A percentile compares a stretch with the other conserved stretches of the same genome.
Conservation (phyloP, 208 protist genomes). For the Vickermania spadyakhi region DNA sequence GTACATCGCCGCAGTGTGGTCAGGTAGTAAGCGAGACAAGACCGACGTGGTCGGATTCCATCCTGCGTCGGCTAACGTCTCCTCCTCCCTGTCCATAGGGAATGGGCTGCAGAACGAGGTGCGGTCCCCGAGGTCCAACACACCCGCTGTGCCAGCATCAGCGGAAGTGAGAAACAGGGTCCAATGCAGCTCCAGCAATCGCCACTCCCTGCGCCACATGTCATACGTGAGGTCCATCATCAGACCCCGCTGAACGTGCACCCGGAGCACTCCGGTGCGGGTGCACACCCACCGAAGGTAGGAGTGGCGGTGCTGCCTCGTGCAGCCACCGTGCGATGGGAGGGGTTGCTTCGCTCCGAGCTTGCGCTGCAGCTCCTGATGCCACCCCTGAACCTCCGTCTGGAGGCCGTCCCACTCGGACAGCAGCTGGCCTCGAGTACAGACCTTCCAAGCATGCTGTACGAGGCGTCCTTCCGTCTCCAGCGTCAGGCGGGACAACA, state of each 20-base stretch:
- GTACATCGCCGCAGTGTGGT: constrained; percentile 31
- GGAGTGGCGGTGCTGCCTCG: neutral
- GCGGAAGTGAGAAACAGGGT: constrained; percentile 14
- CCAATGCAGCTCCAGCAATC: constrained; percentile 41
- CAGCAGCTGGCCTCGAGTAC: constrained; percentile 50
- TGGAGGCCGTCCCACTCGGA: constrained; percentile 33
- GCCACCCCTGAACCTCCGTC: constrained; percentile 9
- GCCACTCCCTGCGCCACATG: constrained; percentile 21
- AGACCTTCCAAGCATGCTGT: constrained; percentile 26
- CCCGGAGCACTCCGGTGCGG: constrained; percentile 33
- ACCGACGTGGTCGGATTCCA: neutral
- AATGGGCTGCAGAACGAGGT: no score
- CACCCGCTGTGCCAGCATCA: neutral
- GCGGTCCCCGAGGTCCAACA: neutral
- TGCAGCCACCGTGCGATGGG: neutral
- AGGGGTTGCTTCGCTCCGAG: neutral
- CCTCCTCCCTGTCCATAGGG: no score
- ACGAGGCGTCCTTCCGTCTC: constrained; percentile 52
- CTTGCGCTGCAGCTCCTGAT: constrained; percentile 6
- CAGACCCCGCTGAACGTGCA: constrained; percentile 42
- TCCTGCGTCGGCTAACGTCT: neutral
- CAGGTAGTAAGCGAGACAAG: constrained; percentile 5
- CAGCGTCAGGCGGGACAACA: constrained; percentile 34
- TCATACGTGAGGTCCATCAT: constrained; percentile 61
- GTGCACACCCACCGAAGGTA: constrained; percentile 23